These are phyloP conservation scores for Stropharia rugosoannulata DNA, from an alignment of 768 basidiomycete species.

Conservation along the genomic window DNA sequence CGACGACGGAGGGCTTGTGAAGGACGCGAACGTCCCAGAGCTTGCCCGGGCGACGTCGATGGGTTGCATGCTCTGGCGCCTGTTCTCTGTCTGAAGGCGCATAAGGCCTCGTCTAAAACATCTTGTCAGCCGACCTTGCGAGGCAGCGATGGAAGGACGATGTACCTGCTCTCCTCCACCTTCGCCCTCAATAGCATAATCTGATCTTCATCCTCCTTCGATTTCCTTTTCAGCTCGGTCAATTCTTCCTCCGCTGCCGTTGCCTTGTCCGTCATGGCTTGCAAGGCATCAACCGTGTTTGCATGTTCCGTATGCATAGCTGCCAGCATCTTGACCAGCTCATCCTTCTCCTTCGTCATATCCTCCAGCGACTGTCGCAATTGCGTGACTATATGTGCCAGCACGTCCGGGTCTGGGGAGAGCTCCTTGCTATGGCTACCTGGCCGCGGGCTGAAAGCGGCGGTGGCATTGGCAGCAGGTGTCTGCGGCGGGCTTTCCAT, in stretches of 20 bases:
- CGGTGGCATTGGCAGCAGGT: conserved; percentile 27
- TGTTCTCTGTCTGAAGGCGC: conserved; percentile 79
- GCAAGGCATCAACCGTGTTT: conserved; percentile 60
- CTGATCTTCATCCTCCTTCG: conserved; percentile 74
- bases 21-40: conserved; percentile 27
- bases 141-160: conserved; percentile 5
- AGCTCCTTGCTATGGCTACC: conserved; percentile 10
- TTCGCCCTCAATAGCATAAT: conserved; percentile 76
- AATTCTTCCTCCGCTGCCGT: conserved; percentile 57
- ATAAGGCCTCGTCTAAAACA: conserved; percentile 72
- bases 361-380: conserved; percentile 65
- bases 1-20: conserved; percentile 47
- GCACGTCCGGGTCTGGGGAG: conserved; percentile 71
- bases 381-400: conserved; percentile 74
- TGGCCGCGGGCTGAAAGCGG: conserved; percentile 27
- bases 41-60: conserved; percentile 57
- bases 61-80: conserved; percentile 56
- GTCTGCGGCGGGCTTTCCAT: conserved; percentile 58
- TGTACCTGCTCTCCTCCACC: conserved; percentile 82
- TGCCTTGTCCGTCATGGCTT: conserved; percentile 66
- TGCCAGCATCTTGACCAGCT: conserved; percentile 52
- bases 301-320: conserved; percentile 54
- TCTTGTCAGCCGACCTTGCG: not conserved
- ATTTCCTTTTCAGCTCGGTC: conserved; percentile 45
- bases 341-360: conserved; percentile 71